Conservation (phyloP, 2,329 filamentous ascomycete species). For the Cladosporium sp. region DNA sequence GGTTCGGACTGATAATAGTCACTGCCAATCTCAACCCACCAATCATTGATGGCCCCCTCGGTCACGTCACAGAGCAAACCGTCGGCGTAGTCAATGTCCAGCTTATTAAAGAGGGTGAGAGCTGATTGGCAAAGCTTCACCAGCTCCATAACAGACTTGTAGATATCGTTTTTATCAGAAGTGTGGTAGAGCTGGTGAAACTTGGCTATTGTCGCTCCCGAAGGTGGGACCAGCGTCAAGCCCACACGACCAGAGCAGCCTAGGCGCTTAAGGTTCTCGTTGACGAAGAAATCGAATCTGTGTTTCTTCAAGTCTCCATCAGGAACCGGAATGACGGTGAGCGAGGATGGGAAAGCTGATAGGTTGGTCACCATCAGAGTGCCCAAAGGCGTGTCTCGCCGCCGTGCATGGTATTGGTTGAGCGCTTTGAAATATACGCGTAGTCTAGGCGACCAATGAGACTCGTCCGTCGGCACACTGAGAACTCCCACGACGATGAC, state of each 20-base stretch:
- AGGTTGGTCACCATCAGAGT: slow-evolving; percentile 92
- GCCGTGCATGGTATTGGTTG: slow-evolving; percentile 76
- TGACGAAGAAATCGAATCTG: slow-evolving; percentile 81
- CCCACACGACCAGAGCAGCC: slow-evolving; percentile 88
- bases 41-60: slow-evolving; percentile 82
- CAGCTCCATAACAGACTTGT: slow-evolving; percentile 76
- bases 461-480: slow-evolving; percentile 74
- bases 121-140: slow-evolving; percentile 89
- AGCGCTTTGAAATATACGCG: slow-evolving; percentile 82
- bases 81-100: slow-evolving; percentile 85
- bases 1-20: slow-evolving; percentile 93
- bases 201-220: slow-evolving; percentile 78
- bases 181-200: slow-evolving; percentile 88
- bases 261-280: slow-evolving; percentile 86
- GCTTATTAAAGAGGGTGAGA: slow-evolving; percentile 77
- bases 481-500: slow-evolving; percentile 74
- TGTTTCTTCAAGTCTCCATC: slow-evolving; percentile 79
- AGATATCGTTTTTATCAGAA: slow-evolving; percentile 73
- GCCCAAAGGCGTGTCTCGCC: slow-evolving; percentile 75
- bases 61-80: slow-evolving; percentile 90
- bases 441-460: slow-evolving; percentile 71
- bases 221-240: slow-evolving; percentile 72
- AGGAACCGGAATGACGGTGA: slow-evolving; percentile 87
- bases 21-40: slow-evolving; percentile 91
- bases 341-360: slow-evolving; percentile 81